Conservation (phyloP, 192 early-diverging fungal genomes). For the Mortierella antarctica region DNA sequence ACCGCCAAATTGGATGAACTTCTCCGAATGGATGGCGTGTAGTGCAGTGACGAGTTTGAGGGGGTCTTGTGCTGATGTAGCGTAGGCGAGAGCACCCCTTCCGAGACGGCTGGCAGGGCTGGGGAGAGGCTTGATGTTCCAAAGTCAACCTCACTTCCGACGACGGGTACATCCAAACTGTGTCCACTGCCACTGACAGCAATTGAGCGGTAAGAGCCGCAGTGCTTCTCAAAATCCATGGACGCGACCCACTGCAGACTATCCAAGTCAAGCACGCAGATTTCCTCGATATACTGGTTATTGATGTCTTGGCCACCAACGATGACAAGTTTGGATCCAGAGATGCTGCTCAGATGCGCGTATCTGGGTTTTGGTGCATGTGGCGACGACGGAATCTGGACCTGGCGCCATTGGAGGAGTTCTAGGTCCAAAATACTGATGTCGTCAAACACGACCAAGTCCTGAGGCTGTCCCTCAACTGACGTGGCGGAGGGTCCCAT, state of each 20-base stretch:
- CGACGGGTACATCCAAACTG: slow-evolving; percentile 31
- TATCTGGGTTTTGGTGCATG: slow-evolving; percentile 73
- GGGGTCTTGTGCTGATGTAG: slow-evolving; percentile 38
- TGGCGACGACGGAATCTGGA: slow-evolving; percentile 47
- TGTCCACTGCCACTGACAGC: slow-evolving; percentile 63
- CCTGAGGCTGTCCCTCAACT: slow-evolving; percentile 33
- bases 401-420: slow-evolving; percentile 64
- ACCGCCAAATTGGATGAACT: slow-evolving; percentile 32
- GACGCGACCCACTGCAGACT: slow-evolving; percentile 68
- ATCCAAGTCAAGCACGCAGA: slow-evolving; percentile 74
- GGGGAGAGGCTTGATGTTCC: slow-evolving; percentile 17
- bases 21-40: slow-evolving; percentile 42
- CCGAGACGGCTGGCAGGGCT: neutral
- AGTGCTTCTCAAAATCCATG: slow-evolving; percentile 70
- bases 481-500: slow-evolving; percentile 71
- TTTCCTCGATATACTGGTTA: slow-evolving; percentile 77
- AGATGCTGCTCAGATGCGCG: slow-evolving; percentile 75
- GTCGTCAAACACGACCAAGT: slow-evolving; percentile 72
- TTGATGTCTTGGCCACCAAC: slow-evolving; percentile 80
- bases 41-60: slow-evolving; percentile 43
- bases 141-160: slow-evolving; percentile 36
- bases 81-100: slow-evolving; percentile 25
- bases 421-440: slow-evolving; percentile 69
- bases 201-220: slow-evolving; percentile 79
- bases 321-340: slow-evolving; percentile 65